Conservation (phyloP, 2,329 filamentous ascomycete genomes). For the Scytalidium lignicola region DNA sequence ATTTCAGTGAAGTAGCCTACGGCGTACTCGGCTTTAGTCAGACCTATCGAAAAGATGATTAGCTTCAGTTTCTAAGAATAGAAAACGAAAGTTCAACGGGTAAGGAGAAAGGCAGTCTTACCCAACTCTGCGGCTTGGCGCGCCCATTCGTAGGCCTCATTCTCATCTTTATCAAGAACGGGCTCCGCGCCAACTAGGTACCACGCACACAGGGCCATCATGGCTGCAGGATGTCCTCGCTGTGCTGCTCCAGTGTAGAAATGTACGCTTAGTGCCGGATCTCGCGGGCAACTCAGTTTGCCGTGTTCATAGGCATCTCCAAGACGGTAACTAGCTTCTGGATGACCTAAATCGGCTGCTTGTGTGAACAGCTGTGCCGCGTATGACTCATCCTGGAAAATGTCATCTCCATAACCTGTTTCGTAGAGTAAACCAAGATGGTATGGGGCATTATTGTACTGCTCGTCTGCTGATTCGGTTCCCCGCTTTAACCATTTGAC, state of each 20-base stretch:
- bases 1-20: constrained; percentile 97
- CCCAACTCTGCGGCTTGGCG: constrained; percentile 78
- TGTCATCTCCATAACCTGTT: constrained; percentile 86
- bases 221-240: constrained; percentile 74
- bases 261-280: constrained; percentile 90
- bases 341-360: constrained; percentile 84
- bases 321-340: constrained; percentile 79
- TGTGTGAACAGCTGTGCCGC: constrained; percentile 92
- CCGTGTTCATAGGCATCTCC: constrained; percentile 98
- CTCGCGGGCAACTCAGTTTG: constrained; percentile 76
- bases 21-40: constrained; percentile 76
- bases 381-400: constrained; percentile 87
- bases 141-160: constrained; percentile 96
- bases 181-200: constrained; percentile 94
- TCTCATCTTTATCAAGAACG: constrained; percentile 88
- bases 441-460: constrained; percentile 91
- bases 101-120: constrained; percentile 40
- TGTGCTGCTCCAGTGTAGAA: constrained; percentile 95
- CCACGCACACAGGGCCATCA: constrained; percentile 99
- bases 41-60: constrained; percentile 19
- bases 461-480: constrained; percentile 78
- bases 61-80: constrained; percentile 1
- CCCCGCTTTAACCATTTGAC: constrained; percentile 96
- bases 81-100: background rate
- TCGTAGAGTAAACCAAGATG: constrained; percentile 87